These are phyloP conservation scores for Pogostemon cablin DNA, from an alignment of 257 asterid genomes.

Conservation along the genomic window DNA sequence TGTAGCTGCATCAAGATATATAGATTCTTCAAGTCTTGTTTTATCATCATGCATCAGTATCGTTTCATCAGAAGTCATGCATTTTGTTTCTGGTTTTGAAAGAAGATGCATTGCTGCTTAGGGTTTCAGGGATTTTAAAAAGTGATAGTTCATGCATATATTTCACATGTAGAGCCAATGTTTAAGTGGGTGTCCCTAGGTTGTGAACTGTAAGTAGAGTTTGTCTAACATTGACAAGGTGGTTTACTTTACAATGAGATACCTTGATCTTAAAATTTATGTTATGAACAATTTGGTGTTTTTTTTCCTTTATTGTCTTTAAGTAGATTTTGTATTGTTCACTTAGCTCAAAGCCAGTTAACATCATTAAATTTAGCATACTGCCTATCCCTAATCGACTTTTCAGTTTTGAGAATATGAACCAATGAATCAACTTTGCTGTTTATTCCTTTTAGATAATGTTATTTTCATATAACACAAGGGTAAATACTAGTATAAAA, in stretches of 20 bases:
- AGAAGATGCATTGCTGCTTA: constrained; percentile 16
- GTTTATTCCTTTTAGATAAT: background rate
- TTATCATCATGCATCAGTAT: constrained; percentile 24
- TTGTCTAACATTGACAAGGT: constrained; percentile 17
- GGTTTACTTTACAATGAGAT: constrained; percentile 2
- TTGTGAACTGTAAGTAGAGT: constrained; percentile 24
- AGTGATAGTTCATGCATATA: constrained; percentile 5
- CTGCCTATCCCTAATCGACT: background rate
- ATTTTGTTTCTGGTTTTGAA: constrained; percentile 11
- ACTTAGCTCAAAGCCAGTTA: constrained; percentile 9
- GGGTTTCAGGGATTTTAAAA: constrained; percentile 15
- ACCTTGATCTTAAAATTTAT: constrained; percentile 1
- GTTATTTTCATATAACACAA: background rate
- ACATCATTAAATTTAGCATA: background rate
- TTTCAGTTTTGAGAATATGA: constrained; percentile 1
- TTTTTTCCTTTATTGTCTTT: background rate
- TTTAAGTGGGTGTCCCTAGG: constrained; percentile 20
- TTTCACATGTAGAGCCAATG: constrained; percentile 10
- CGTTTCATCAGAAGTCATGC: constrained; percentile 13
- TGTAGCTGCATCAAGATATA: constrained; percentile 16
- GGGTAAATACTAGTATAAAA: no score
- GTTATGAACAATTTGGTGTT: constrained; percentile 12
- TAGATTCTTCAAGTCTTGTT: constrained; percentile 18
- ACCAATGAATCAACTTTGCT: background rate
- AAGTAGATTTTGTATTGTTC: constrained; percentile 3